Percentiles rank a stretch among this genome's conserved stretches.
Evolutionary conservation across 1,284 basidiomycete species (phyloP).

Genomic region (Ganoderma resinaceum): DNA sequence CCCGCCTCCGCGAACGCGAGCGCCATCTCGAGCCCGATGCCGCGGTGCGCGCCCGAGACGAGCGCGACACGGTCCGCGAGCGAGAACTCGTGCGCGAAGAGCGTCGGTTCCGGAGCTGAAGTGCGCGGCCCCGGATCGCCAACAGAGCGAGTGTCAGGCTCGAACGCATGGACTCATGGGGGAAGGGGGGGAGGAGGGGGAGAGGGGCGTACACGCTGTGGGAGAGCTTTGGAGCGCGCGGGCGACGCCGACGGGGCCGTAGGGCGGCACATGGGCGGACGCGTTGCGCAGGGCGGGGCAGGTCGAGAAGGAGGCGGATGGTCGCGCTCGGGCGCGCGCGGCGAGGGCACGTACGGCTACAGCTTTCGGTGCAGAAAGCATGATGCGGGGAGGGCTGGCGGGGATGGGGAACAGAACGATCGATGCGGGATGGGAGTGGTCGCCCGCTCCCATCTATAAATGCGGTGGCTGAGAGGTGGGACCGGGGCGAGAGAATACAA

Average conservation of each 20-base stretch:
- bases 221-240: conserved; percentile 55
- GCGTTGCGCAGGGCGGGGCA: no score
- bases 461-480: no score
- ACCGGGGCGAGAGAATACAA: no score
- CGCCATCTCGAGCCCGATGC: conserved; percentile 85
- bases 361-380: no score
- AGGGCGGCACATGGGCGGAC: conserved; percentile 12
- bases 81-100: conserved; percentile 76
- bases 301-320: no score
- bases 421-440: no score
- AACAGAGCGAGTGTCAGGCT: neutral
- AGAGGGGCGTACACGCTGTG: neutral
- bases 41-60: conserved; percentile 81
- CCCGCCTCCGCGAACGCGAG: conserved; percentile 80
- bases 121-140: no score
- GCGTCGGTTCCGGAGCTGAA: conserved; percentile 31
- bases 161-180: neutral
- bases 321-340: no score
- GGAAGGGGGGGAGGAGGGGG: neutral
- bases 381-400: no score
- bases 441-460: no score
- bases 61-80: conserved; percentile 76
- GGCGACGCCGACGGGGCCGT: conserved; percentile 66
- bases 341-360: no score
- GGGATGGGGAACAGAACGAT: no score